phyloP scores from a whole-genome alignment of 2,329 filamentous ascomycete genomes.

The Pseudocercospora pini-densiflorae region DNA sequence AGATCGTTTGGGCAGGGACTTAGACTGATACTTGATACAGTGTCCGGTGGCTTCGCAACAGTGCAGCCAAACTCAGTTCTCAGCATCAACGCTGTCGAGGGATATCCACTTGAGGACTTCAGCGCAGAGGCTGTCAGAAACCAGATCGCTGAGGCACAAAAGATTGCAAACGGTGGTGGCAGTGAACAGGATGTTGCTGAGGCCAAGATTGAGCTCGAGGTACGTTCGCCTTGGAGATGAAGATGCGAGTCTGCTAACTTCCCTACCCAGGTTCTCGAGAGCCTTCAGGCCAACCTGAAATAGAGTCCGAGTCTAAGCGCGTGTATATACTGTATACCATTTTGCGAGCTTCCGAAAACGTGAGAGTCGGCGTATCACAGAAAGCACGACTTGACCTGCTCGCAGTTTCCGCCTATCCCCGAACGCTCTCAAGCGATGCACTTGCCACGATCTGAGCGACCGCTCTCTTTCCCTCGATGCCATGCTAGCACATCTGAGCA shows the following conservation, averaged over 20 bases:
- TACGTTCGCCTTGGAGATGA: slow-evolving; percentile 31
- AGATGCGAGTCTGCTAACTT: slow-evolving; percentile 3
- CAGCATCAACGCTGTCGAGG: slow-evolving; percentile 99
- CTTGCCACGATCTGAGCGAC: not conserved
- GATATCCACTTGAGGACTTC: slow-evolving; percentile 93
- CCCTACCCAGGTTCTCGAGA: slow-evolving; percentile 72
- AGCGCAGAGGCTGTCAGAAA: slow-evolving; percentile 86
- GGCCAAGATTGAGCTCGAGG: slow-evolving; percentile 99
- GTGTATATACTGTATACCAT: slow-evolving; percentile 36
- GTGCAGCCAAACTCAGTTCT: slow-evolving; percentile 93
- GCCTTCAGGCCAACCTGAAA: slow-evolving; percentile 79
- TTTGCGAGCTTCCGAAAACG: slow-evolving; percentile 14
- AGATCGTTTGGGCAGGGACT: not conserved
- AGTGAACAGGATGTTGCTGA: slow-evolving; percentile 98
- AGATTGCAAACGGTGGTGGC: slow-evolving; percentile 86
- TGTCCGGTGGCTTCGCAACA: slow-evolving; percentile 95
- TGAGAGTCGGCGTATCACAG: not conserved
- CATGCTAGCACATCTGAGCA: not conserved
- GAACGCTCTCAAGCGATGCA: not conserved
- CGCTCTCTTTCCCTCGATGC: not conserved
- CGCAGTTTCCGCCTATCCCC: not conserved
- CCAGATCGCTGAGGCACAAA: slow-evolving; percentile 94
- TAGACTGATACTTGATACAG: slow-evolving; percentile 51
- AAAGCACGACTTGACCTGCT: not conserved
- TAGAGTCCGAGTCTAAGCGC: slow-evolving; percentile 54